phyloP scores from a whole-genome alignment of 2,329 filamentous ascomycete species.

The Trichoderma citrinoviride region DNA sequence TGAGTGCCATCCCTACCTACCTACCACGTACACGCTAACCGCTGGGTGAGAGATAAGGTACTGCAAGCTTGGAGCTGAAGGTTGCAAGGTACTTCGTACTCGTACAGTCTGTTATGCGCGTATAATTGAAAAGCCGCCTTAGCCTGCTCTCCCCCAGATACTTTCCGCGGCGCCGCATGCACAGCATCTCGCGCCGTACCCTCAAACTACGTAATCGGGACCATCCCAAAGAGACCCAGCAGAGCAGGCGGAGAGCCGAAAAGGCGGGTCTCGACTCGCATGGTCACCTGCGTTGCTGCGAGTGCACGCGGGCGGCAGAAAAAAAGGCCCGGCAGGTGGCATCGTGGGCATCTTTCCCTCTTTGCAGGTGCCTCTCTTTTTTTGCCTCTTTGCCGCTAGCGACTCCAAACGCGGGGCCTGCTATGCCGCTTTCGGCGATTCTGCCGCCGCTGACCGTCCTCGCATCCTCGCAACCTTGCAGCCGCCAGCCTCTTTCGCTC shows the following conservation, averaged over 20 bases:
- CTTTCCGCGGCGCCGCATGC: background rate
- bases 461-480: background rate
- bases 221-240: background rate
- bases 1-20: background rate
- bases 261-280: constrained; percentile 3
- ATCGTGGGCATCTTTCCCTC: background rate
- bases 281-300: constrained; percentile 13
- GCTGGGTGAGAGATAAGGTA: background rate
- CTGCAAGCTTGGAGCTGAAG: too few species aligned
- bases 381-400: constrained; percentile 16
- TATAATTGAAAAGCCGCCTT: background rate
- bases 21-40: background rate
- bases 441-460: constrained; percentile 32
- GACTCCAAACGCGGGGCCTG: constrained; percentile 17
- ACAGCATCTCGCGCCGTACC: background rate
- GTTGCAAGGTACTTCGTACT: too few species aligned
- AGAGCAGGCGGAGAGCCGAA: background rate
- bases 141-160: background rate
- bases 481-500: constrained; percentile 26
- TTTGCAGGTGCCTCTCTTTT: background rate
- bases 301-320: constrained; percentile 5
- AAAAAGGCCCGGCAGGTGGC: background rate
- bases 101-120: background rate
- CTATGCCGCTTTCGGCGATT: constrained; percentile 23
- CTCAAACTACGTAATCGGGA: constrained; percentile 5